These are phyloP conservation scores for Huntiella moniliformis DNA, from an alignment of 2,329 filamentous ascomycete species.

Conservation along the genomic window DNA sequence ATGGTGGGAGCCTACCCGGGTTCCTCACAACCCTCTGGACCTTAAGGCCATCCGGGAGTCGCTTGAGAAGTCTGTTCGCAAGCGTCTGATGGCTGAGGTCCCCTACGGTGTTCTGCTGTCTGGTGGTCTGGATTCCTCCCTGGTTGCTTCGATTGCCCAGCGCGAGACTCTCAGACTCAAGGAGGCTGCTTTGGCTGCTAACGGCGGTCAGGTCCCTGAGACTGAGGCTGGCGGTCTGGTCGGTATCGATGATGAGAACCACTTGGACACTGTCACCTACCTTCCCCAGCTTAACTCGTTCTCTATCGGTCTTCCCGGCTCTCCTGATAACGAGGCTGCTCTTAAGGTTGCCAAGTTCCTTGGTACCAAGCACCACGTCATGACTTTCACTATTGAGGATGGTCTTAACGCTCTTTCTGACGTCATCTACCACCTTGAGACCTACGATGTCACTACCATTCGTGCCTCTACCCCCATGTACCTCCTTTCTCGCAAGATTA, in stretches of 20 bases:
- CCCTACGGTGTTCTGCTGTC: conserved; percentile 93
- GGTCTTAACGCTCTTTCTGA: conserved; percentile 91
- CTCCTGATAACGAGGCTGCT: conserved; percentile 82
- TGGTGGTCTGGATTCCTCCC: conserved; percentile 83
- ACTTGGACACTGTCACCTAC: conserved; percentile 74
- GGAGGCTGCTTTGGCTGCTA: conserved; percentile 37
- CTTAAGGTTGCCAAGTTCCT: conserved; percentile 90
- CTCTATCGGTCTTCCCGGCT: conserved; percentile 86
- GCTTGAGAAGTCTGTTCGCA: conserved; percentile 80
- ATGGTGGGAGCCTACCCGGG: conserved; percentile 71
- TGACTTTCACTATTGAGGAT: conserved; percentile 96
- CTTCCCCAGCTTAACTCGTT: conserved; percentile 95
- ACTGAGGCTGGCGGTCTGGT: conserved; percentile 52
- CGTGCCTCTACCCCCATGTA: conserved; percentile 98
- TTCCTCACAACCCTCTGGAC: conserved; percentile 67
- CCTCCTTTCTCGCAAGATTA: conserved; percentile 92
- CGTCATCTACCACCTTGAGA: conserved; percentile 95
- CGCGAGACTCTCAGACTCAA: conserved; percentile 69
- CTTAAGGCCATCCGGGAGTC: conserved; percentile 63
- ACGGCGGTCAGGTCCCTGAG: conserved; percentile 27
- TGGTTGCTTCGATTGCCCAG: conserved; percentile 90
- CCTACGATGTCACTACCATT: conserved; percentile 96
- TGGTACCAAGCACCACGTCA: conserved; percentile 92
- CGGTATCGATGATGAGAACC: conserved; percentile 83
- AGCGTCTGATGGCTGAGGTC: conserved; percentile 96